A percentile compares a stretch with the other conserved stretches of the same genome.
These are phyloP conservation scores for Mycena polygramma DNA, from an alignment of 768 basidiomycete species.

Conservation along the genomic window DNA sequence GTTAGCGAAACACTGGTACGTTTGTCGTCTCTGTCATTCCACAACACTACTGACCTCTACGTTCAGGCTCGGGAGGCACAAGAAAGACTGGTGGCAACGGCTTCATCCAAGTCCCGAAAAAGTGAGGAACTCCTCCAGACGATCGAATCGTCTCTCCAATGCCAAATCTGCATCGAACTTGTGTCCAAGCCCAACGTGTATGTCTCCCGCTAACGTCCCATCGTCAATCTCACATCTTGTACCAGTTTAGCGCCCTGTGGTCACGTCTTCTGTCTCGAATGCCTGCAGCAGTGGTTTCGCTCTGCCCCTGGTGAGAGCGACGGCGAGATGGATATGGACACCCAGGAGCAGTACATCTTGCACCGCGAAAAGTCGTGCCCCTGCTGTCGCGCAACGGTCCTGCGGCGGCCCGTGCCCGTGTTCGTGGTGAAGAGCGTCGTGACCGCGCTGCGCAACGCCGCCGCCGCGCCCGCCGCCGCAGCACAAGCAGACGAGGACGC, in stretches of 20 bases:
- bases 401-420: slow-evolving; percentile 73
- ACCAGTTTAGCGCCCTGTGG: slow-evolving; percentile 80
- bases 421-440: slow-evolving; percentile 77
- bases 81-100: slow-evolving; percentile 56
- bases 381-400: slow-evolving; percentile 72
- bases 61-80: slow-evolving; percentile 60
- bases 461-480: slow-evolving; percentile 44
- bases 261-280: slow-evolving; percentile 79
- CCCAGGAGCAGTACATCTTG: slow-evolving; percentile 61
- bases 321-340: slow-evolving; percentile 54
- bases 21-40: background rate
- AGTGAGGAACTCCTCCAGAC: slow-evolving; percentile 70
- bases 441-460: slow-evolving; percentile 51
- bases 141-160: slow-evolving; percentile 73
- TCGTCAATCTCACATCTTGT: slow-evolving; percentile 23
- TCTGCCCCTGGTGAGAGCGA: slow-evolving; percentile 66
- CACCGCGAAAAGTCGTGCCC: slow-evolving; percentile 79
- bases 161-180: slow-evolving; percentile 84
- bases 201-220: slow-evolving; percentile 43
- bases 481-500: slow-evolving; percentile 52
- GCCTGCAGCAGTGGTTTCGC: slow-evolving; percentile 85
- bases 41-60: slow-evolving; percentile 12
- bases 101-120: slow-evolving; percentile 63
- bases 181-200: slow-evolving; percentile 76
- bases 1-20: slow-evolving; percentile 54